Base-by-base conservation (phyloP, 768 basidiomycete species). In the Calocybe gangraenosa region DNA sequence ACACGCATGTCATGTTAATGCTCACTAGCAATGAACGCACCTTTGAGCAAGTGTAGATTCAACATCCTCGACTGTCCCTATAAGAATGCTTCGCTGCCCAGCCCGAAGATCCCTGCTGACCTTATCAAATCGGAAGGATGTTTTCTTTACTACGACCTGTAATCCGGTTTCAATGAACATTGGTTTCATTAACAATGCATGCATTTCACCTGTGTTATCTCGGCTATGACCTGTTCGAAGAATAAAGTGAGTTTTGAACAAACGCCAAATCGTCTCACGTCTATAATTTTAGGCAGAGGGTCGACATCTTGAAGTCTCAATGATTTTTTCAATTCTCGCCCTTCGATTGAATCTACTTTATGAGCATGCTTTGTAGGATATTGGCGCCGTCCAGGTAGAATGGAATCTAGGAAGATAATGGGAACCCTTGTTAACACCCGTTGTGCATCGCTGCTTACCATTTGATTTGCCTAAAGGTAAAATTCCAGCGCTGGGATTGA, bases 101-200 rank as follows among this genome's bases (percentile, higher is more conserved):
- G 58, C 56, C 14, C 66, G 70, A 18, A 79, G 65, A 25, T 74
- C 72, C 21, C 66, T 69, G 42, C 64, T 67, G 30, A 81, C 69
- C 40, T 62, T 65, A 32, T 71, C 69, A 46, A 83, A 78, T 32
- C 68, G 73, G 25, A 65, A 61, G 0, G 66, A 62, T 33, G 80
- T 68, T n/a, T 70, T 74, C 32, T 65, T 57, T 20, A 76, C 54
- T 10, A 84, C 58, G 23, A 69, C 75, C 79, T 83, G 40, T 19
- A 47, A 28, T 18, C 6, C 36, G 23, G 42, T 4, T n/a, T n/a
- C n/a, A 32, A 30, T 41, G 42, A 30, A 21, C 21, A 35, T 30
- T 1, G 21, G 33, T 10, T 30, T 8, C 7, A 35, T 7, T 7
- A 30, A 37, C 11, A 34, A 15, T 42, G 9, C 9, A 9, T n/a